Conservation (phyloP, 2,329 filamentous ascomycete species). For the Trichoderma sp. region DNA sequence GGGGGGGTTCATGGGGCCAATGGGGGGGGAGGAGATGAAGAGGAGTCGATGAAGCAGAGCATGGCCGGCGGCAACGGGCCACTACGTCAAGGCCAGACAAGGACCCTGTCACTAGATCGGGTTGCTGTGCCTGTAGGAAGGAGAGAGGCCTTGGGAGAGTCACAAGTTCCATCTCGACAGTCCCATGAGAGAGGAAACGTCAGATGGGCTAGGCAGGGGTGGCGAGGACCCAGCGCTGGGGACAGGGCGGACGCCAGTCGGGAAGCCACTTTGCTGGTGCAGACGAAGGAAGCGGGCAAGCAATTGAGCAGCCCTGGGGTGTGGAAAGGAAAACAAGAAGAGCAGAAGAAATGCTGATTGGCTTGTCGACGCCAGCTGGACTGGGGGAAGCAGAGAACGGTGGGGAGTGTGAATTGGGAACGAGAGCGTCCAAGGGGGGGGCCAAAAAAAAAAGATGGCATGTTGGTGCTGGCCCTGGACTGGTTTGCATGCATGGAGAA, state of each 20-base stretch:
- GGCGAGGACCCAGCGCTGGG: slow-evolving; percentile 27
- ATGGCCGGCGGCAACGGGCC: slow-evolving; percentile 31
- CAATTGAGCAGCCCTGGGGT: slow-evolving; percentile 18
- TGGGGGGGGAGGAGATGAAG: slow-evolving; percentile 30
- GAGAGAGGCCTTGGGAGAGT: slow-evolving; percentile 8
- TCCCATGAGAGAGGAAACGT: slow-evolving; percentile 27
- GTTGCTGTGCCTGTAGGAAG: slow-evolving; percentile 18
- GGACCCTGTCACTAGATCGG: slow-evolving; percentile 24
- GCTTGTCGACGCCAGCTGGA: slow-evolving; percentile 4
- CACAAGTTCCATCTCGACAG: slow-evolving; percentile 18
- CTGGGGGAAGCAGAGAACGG: slow-evolving; percentile 23
- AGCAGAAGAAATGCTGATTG: slow-evolving; percentile 21
- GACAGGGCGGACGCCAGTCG: slow-evolving; percentile 30
- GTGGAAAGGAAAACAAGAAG: slow-evolving; percentile 29
- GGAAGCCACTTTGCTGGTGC: slow-evolving; percentile 27
- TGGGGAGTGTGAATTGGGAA: slow-evolving; percentile 24
- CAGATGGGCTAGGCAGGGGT: slow-evolving; percentile 25
- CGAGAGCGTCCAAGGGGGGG: neutral
- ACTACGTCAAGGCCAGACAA: slow-evolving; percentile 28
- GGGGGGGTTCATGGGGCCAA: slow-evolving; percentile 33
- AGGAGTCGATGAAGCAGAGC: slow-evolving; percentile 35
- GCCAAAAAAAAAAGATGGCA: neutral
- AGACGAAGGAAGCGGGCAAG: slow-evolving; percentile 12
- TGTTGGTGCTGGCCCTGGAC: neutral
- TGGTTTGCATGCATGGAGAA: slow-evolving; percentile 17